Evolutionary conservation across 1,139 yeast species (phyloP).

Genomic region (Groenewaldozyma auringiensis): DNA sequence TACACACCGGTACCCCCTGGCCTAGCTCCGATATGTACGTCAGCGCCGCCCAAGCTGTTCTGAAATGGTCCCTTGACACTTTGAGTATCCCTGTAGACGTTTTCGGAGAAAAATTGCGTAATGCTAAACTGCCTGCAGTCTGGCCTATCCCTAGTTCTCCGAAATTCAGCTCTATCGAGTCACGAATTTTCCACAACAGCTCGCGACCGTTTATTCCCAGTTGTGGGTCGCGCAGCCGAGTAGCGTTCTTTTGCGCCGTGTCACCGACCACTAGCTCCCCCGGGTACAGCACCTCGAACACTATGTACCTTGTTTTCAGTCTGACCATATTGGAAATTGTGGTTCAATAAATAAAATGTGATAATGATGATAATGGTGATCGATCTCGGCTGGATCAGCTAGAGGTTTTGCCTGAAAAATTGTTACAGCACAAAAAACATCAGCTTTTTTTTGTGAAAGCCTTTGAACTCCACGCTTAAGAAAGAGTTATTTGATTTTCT

Average conservation of each 20-base stretch:
- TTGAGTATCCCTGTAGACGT: slow-evolving; percentile 83
- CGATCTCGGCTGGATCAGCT: too few relatives aligned
- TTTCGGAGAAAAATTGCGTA: slow-evolving; percentile 73
- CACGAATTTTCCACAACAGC: slow-evolving; percentile 39
- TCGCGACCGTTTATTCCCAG: slow-evolving; percentile 18
- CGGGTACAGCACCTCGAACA: slow-evolving; percentile 74
- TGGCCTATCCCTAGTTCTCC: slow-evolving; percentile 77
- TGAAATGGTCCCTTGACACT: slow-evolving; percentile 59
- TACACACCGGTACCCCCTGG: slow-evolving; percentile 41
- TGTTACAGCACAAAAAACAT: too few relatives aligned
- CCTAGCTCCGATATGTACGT: slow-evolving; percentile 52
- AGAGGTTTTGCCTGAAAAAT: too few relatives aligned
- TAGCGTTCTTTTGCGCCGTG: neutral
- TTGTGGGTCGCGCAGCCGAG: neutral
- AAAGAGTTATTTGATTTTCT: too few relatives aligned
- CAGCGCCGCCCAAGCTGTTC: slow-evolving; percentile 61
- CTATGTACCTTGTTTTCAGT: slow-evolving; percentile 71
- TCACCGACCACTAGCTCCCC: slow-evolving; percentile 13
- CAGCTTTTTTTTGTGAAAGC: too few relatives aligned
- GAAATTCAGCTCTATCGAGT: slow-evolving; percentile 50
- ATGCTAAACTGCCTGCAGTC: slow-evolving; percentile 46
- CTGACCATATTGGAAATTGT: too few relatives aligned
- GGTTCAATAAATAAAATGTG: too few relatives aligned
- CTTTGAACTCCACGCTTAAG: too few relatives aligned
- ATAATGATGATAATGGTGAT: too few relatives aligned